Evolutionary conservation across 1,139 yeast genomes (phyloP).

Genomic region (Magnusiomyces tetraspermus): DNA sequence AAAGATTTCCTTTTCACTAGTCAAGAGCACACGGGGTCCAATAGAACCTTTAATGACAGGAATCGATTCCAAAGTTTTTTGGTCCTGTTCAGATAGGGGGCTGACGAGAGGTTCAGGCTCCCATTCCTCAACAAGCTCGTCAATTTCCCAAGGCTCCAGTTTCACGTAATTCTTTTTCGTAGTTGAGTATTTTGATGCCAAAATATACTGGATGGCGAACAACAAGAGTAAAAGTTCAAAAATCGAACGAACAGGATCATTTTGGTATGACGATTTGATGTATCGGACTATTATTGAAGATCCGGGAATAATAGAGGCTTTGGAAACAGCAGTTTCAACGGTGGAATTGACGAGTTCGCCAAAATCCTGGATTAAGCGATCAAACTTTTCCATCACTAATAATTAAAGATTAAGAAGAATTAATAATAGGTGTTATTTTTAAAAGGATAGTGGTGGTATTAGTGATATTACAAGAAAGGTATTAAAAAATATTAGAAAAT

Average conservation of each 20-base stretch:
- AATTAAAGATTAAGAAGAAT: not conserved
- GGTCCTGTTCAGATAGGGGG: conserved; percentile 43
- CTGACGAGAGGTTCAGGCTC: conserved; percentile 73
- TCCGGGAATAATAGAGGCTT: conserved; percentile 52
- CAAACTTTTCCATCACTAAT: conserved; percentile 16
- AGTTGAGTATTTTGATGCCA: conserved; percentile 71
- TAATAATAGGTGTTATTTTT: not conserved
- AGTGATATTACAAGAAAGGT: not conserved
- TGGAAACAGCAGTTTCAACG: conserved; percentile 20
- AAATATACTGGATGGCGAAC: conserved; percentile 80
- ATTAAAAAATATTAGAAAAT: not conserved
- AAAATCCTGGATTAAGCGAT: conserved; percentile 17
- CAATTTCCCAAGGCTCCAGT: conserved; percentile 59
- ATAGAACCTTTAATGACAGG: conserved; percentile 57
- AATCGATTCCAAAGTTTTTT: conserved; percentile 51
- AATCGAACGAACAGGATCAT: conserved; percentile 86
- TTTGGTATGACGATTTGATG: conserved; percentile 78
- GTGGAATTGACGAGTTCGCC: conserved; percentile 23
- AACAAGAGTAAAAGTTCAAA: conserved; percentile 68
- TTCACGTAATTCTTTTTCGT: conserved; percentile 63
- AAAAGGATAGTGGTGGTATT: conserved; percentile 1
- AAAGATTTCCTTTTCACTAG: conserved; percentile 13
- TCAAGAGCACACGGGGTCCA: conserved; percentile 41
- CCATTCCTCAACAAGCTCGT: conserved; percentile 85
- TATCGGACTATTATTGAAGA: conserved; percentile 68